These are phyloP conservation scores for Botrytis galanthina DNA, from an alignment of 2,329 filamentous ascomycete species.

Conservation along the genomic window DNA sequence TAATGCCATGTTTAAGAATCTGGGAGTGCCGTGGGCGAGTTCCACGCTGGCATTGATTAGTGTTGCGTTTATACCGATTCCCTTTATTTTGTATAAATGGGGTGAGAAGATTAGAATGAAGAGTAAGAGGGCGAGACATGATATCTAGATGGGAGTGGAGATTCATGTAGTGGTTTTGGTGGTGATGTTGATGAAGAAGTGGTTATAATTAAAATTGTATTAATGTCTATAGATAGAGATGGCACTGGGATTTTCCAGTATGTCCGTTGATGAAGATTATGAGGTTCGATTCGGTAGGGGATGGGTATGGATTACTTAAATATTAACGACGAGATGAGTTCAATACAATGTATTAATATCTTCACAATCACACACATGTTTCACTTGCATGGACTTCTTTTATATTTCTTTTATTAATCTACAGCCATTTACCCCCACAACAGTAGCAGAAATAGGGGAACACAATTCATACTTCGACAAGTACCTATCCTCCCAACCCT, in stretches of 20 bases:
- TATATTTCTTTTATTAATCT: background rate
- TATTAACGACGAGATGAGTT: background rate
- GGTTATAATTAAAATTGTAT: background rate
- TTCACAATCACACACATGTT: background rate
- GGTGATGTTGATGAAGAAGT: background rate
- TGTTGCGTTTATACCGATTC: conserved; percentile 58
- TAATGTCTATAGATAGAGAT: background rate
- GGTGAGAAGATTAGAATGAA: conserved; percentile 52
- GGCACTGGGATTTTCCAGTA: background rate
- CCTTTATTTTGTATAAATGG: conserved; percentile 60
- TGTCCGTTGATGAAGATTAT: background rate
- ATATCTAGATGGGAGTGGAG: background rate
- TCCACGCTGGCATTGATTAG: conserved; percentile 61
- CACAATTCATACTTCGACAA: background rate
- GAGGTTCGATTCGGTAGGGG: background rate
- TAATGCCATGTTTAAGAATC: conserved; percentile 24
- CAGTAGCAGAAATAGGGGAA: background rate
- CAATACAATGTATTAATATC: background rate
- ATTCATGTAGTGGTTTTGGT: background rate
- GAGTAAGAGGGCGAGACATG: conserved; percentile 18
- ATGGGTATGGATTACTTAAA: background rate
- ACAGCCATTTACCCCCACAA: background rate
- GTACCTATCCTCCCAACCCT: background rate
- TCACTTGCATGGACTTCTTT: background rate
- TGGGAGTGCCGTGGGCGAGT: conserved; percentile 61